Evolutionary conservation across 768 basidiomycete species (phyloP).

Genomic region (Peribolospora kevripleyi): DNA sequence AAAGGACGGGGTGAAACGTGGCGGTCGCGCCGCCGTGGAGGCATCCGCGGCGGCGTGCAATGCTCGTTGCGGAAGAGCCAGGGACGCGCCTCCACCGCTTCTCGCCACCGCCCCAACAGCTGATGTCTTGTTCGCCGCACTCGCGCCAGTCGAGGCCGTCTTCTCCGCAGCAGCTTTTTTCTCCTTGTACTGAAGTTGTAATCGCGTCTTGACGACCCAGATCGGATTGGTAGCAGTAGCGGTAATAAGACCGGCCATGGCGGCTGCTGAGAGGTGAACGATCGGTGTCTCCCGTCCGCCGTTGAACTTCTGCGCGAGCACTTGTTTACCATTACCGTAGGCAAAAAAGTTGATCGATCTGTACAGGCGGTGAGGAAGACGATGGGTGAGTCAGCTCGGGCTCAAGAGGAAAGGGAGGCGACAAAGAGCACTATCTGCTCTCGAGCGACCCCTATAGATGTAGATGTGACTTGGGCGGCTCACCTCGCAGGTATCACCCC

Average conservation of each 20-base stretch:
- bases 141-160: too few species aligned
- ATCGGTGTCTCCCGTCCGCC: constrained; percentile 52
- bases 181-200: constrained; percentile 37
- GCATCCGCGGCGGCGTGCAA: constrained; percentile 8
- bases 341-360: constrained; percentile 88
- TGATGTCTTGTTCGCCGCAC: too few species aligned
- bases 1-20: constrained; percentile 2
- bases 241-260: constrained; percentile 61
- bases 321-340: constrained; percentile 84
- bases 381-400: background rate
- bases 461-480: constrained; percentile 1
- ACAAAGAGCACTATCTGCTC: background rate
- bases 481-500: constrained; percentile 75
- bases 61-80: constrained; percentile 14
- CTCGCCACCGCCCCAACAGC: too few species aligned
- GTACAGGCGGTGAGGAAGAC: background rate
- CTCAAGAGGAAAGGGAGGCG: background rate
- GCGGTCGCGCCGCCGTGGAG: too few species aligned
- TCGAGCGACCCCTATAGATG: background rate
- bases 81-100: constrained; percentile 6
- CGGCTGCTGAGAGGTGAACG: constrained; percentile 68
- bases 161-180: background rate
- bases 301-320: constrained; percentile 55
- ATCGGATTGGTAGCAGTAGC: constrained; percentile 88
- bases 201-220: constrained; percentile 94